These are phyloP conservation scores for Botryotinia calthae DNA, from an alignment of 2,329 filamentous ascomycete species.

Conservation along the genomic window DNA sequence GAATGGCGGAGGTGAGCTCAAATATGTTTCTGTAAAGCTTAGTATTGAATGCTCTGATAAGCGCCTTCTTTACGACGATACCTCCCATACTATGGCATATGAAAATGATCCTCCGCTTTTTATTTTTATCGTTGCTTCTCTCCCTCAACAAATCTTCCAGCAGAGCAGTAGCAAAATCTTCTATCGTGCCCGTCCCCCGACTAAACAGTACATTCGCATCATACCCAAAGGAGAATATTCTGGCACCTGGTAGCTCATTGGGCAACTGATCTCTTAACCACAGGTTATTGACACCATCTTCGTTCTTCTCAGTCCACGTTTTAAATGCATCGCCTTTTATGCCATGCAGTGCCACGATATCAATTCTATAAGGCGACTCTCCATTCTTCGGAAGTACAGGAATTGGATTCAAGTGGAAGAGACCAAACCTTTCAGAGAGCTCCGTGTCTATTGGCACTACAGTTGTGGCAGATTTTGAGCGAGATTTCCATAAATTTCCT, in stretches of 20 bases:
- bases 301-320: constrained; percentile 29
- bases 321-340: constrained; percentile 26
- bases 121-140: neutral
- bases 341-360: constrained; percentile 29
- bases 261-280: constrained; percentile 31
- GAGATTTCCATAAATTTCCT: neutral
- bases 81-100: constrained; percentile 33
- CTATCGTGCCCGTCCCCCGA: constrained; percentile 22
- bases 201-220: constrained; percentile 23
- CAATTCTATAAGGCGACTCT: constrained; percentile 12
- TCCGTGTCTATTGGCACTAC: neutral
- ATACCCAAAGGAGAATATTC: constrained; percentile 32
- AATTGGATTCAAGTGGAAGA: constrained; percentile 11
- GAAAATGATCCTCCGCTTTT: constrained; percentile 26
- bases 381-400: neutral
- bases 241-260: constrained; percentile 25
- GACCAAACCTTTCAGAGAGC: neutral
- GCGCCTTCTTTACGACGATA: constrained; percentile 28
- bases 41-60: constrained; percentile 16
- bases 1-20: constrained; percentile 34
- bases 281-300: constrained; percentile 21
- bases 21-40: constrained; percentile 30
- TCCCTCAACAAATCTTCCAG: constrained; percentile 22
- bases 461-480: neutral
- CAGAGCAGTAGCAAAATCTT: constrained; percentile 23